Evolutionary conservation across 1,284 basidiomycete genomes (phyloP).

Genomic region (Vanrija humicola): DNA sequence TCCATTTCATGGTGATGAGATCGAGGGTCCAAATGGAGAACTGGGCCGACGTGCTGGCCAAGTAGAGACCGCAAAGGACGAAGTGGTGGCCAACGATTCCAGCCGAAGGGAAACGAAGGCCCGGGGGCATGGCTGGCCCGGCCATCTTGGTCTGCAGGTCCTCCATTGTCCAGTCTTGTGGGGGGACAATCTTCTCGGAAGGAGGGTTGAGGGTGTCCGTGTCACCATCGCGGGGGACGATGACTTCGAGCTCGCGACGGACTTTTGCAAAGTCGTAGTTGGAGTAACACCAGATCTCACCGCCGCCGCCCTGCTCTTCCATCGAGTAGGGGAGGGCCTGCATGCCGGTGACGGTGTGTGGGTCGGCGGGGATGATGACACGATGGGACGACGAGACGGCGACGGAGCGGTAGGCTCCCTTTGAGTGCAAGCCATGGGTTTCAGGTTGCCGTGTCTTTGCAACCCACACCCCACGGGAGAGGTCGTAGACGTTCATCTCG

Average conservation of each 20-base stretch:
- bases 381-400: slow-evolving; percentile 66
- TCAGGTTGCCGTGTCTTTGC: slow-evolving; percentile 61
- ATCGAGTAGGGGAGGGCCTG: slow-evolving; percentile 24
- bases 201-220: slow-evolving; percentile 51
- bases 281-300: slow-evolving; percentile 45
- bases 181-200: slow-evolving; percentile 56
- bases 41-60: slow-evolving; percentile 67
- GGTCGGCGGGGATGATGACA: slow-evolving; percentile 58
- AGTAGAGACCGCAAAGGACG: slow-evolving; percentile 82
- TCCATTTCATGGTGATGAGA: slow-evolving; percentile 73
- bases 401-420: slow-evolving; percentile 84
- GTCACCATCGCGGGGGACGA: slow-evolving; percentile 62
- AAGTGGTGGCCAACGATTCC: slow-evolving; percentile 81
- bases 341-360: slow-evolving; percentile 9
- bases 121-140: slow-evolving; percentile 72
- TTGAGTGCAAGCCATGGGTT: slow-evolving; percentile 69
- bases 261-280: slow-evolving; percentile 80
- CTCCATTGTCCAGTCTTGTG: slow-evolving; percentile 63
- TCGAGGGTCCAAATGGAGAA: slow-evolving; percentile 89
- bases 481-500: slow-evolving; percentile 81
- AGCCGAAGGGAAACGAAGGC: slow-evolving; percentile 87
- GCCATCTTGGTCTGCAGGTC: slow-evolving; percentile 49
- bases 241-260: slow-evolving; percentile 82
- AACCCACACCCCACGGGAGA: slow-evolving; percentile 68
- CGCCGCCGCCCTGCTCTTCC: slow-evolving; percentile 42